Percentiles rank a stretch among this genome's conserved stretches.
Evolutionary conservation across 495 filamentous ascomycete species (phyloP).

Genomic region (Neurospora sp.): DNA sequence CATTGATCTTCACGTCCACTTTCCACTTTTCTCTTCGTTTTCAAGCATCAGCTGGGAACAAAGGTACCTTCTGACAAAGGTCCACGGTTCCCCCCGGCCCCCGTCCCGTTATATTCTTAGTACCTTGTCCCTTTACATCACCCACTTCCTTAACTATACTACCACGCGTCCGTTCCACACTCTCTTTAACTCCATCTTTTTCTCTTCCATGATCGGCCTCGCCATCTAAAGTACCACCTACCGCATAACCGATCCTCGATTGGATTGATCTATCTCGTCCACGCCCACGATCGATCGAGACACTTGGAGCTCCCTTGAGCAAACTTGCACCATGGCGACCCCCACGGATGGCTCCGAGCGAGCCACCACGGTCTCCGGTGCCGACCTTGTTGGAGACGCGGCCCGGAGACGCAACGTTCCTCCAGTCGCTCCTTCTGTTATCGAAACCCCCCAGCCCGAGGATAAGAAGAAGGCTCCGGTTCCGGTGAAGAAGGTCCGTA

Average conservation of each 20-base stretch:
- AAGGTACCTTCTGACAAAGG: slow-evolving; percentile 2
- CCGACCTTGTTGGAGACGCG: slow-evolving; percentile 50
- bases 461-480: slow-evolving; percentile 51
- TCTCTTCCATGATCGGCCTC: slow-evolving; percentile 15
- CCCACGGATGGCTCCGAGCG: slow-evolving; percentile 22
- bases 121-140: slow-evolving; percentile 7
- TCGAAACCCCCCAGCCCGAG: slow-evolving; percentile 36
- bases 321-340: slow-evolving; percentile 31
- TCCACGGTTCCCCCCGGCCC: not conserved
- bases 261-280: not conserved
- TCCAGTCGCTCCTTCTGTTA: slow-evolving; percentile 27
- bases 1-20: not conserved
- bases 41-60: slow-evolving; percentile 7
- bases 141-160: slow-evolving; percentile 2
- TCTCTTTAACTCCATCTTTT: slow-evolving; percentile 12
- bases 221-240: slow-evolving; percentile 5
- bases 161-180: slow-evolving; percentile 12
- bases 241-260: slow-evolving; percentile 3
- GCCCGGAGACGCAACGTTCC: slow-evolving; percentile 67
- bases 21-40: not conserved
- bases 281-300: not conserved
- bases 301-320: not conserved
- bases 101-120: slow-evolving; percentile 6
- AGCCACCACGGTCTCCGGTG: slow-evolving; percentile 53
- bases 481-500: slow-evolving; percentile 43